Evolutionary conservation across 1,139 yeast species (phyloP).

Genomic region (Candida tetrigidarum): DNA sequence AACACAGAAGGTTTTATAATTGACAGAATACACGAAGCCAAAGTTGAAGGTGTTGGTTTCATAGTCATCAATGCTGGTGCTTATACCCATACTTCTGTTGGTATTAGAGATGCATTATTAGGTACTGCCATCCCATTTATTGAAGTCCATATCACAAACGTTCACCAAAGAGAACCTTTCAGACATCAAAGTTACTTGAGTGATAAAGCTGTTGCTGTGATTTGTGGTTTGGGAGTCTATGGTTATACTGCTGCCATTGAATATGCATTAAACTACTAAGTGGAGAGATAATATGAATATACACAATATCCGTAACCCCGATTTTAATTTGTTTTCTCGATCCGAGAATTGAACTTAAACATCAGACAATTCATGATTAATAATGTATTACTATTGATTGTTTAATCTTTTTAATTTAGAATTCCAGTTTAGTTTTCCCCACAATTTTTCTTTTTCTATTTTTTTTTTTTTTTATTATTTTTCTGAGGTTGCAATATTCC

Average conservation of each 20-base stretch:
- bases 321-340: no score
- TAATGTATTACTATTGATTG: conserved; percentile 3
- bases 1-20: conserved; percentile 53
- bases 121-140: conserved; percentile 53
- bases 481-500: conserved; percentile 5
- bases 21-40: conserved; percentile 51
- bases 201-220: conserved; percentile 52
- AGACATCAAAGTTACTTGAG: conserved; percentile 53
- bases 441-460: neutral
- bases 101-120: conserved; percentile 51
- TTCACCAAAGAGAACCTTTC: conserved; percentile 53
- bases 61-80: conserved; percentile 56
- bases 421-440: no score
- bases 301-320: neutral
- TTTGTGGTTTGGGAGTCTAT: conserved; percentile 51
- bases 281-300: neutral
- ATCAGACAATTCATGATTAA: neutral
- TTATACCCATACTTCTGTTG: conserved; percentile 54
- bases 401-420: no score
- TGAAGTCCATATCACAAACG: conserved; percentile 54
- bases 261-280: conserved; percentile 44
- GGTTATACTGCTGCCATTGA: conserved; percentile 54
- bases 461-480: neutral
- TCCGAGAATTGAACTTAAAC: neutral
- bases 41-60: conserved; percentile 40